phyloP scores from a whole-genome alignment of 2,329 filamentous ascomycete species.

The Aspergillus sp. region DNA sequence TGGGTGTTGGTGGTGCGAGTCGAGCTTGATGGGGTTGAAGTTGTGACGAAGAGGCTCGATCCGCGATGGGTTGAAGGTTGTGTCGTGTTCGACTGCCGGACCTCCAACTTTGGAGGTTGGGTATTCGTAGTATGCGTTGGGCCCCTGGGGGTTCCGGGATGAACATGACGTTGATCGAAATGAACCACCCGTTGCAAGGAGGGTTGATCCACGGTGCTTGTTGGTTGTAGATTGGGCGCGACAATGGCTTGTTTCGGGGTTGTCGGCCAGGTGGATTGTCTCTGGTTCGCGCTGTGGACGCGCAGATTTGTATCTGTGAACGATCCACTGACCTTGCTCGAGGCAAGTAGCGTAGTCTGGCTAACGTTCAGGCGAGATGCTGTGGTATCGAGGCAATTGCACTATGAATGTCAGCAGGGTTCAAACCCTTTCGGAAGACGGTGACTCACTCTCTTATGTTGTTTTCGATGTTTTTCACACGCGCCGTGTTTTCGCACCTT shows the following conservation, averaged over 20 bases:
- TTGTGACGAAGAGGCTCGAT: background rate
- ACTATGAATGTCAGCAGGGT: conserved; percentile 26
- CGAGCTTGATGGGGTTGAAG: background rate
- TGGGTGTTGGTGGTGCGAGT: background rate
- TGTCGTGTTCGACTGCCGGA: background rate
- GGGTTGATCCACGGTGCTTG: background rate
- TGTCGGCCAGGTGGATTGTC: background rate
- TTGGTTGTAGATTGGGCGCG: conserved; percentile 1
- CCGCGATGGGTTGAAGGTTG: background rate
- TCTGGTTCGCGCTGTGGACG: background rate
- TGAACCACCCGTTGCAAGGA: background rate
- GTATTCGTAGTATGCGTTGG: background rate
- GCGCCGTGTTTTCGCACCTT: conserved; percentile 43
- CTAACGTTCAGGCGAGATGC: conserved; percentile 19
- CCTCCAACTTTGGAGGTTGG: background rate
- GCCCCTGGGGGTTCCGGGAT: background rate
- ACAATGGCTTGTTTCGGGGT: background rate
- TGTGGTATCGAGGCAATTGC: conserved; percentile 41
- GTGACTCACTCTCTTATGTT: conserved; percentile 40
- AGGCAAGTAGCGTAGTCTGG: conserved; percentile 14
- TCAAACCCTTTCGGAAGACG: background rate
- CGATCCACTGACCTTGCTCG: conserved; percentile 2
- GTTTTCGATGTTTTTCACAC: conserved; percentile 44
- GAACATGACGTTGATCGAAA: background rate
- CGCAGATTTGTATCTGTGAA: conserved; percentile 6